A percentile compares a stretch with the other conserved stretches of the same genome.
Conservation (phyloP, 768 basidiomycete species). For the Termitomyces sp. region DNA sequence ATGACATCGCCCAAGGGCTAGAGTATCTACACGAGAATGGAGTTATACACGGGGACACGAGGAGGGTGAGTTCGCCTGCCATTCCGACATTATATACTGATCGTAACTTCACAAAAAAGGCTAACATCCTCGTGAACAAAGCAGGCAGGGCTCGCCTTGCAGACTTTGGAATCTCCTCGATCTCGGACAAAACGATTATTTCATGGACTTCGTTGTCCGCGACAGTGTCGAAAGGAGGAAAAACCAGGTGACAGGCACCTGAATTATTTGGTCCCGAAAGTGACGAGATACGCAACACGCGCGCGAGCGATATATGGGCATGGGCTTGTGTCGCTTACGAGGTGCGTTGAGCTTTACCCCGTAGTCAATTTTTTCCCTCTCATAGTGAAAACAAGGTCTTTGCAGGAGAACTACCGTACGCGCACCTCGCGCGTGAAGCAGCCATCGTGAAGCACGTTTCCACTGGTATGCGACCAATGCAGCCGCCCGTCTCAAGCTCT, state of each 20-base stretch:
- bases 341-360: not conserved
- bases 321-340: not conserved
- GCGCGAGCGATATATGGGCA: not conserved
- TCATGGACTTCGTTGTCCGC: conserved; percentile 3
- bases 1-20: not conserved
- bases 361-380: not conserved
- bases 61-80: not conserved
- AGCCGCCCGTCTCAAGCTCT: not conserved
- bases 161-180: conserved; percentile 3
- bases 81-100: not conserved
- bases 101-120: not conserved
- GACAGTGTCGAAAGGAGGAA: not conserved
- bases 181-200: conserved; percentile 1
- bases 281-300: not conserved
- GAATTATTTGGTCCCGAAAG: not conserved
- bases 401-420: not conserved
- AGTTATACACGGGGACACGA: conserved; percentile 1
- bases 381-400: not conserved
- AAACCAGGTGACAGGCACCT: conserved; percentile 5
- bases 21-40: not conserved
- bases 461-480: not conserved
- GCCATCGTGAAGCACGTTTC: not conserved
- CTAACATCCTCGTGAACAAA: not conserved
- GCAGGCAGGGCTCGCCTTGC: not conserved
- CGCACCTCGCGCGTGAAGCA: not conserved